Base-by-base conservation (phyloP, 768 basidiomycete species). In the Leccinellum luteum region DNA sequence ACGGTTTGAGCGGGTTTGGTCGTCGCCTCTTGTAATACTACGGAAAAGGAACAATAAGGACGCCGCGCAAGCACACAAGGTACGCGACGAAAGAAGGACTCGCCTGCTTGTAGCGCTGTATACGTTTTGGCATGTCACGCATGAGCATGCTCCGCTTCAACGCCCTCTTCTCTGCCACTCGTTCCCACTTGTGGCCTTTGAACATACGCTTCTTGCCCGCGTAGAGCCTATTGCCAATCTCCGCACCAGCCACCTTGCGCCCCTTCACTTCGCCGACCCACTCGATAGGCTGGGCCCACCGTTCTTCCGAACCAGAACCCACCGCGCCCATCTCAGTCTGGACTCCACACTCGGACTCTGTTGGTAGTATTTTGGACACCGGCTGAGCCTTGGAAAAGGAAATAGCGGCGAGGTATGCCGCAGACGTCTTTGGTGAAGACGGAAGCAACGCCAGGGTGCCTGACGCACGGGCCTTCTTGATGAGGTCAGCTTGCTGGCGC, bases 161-260 rank as follows among this genome's bases (percentile, higher is more conserved):
- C 55, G 74, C 70, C 62, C 76, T 76, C 66, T 77, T 76, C 56
- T 75, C 78, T 62, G 76, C 78, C 61, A 75, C 68, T 34, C 89
- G 81, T 74, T 93, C 87, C 87, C 88, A 92, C 64, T 82, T 88
- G 78, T 93, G 91, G n/a, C 91, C 91, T 79, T 93, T 94, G 84
- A 94, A 93, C 91, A 93, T 93, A 60, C 81, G 78, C 79, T 85
- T 88, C 81, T 82, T 89, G 57, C 79, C 85, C 10, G 86, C 83
- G 62, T 93, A 94, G 63, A 92, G 72, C 54, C 82, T 79, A 60
- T 81, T 80, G 34, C 87, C 87, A 64, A 78, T 65, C 57, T 85
- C 77, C 51, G 81, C 74, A 55, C 87, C 82, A 56, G 75, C 67
- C 30, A 75, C 74, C 41, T 67, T 69, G 68, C 76, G 79, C 54